Conservation (phyloP, 73 alveolate species). For the Paramecium bursaria region DNA sequence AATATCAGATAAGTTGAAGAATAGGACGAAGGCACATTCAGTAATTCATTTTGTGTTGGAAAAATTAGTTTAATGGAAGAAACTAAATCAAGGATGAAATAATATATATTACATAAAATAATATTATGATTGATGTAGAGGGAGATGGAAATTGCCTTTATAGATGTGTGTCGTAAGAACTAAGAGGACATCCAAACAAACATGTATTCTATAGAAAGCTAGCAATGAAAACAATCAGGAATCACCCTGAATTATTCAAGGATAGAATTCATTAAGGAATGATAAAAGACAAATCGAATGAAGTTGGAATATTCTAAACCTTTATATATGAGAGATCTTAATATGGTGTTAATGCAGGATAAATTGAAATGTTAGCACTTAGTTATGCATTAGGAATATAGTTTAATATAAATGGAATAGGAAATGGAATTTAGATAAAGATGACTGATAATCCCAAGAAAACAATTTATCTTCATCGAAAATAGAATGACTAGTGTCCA, state of each 20-base stretch:
- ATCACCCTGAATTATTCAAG: neutral
- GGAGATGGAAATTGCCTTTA: conserved; percentile 12
- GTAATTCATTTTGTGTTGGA: conserved; percentile 88
- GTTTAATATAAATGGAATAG: neutral
- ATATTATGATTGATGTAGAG: conserved; percentile 19
- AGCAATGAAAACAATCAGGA: neutral
- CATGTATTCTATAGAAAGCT: neutral
- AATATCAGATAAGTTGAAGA: conserved; percentile 83
- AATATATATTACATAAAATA: neutral
- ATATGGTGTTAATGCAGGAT: neutral
- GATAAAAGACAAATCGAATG: neutral
- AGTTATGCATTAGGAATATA: neutral
- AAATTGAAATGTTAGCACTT: neutral
- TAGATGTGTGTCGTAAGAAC: neutral
- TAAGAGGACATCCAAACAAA: neutral
- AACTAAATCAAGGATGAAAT: conserved; percentile 72
- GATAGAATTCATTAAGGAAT: neutral
- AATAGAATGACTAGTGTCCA: neutral
- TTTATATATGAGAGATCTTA: neutral
- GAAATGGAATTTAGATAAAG: neutral
- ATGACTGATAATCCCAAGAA: neutral
- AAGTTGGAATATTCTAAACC: neutral
- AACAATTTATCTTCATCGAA: neutral
- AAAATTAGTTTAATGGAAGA: conserved; percentile 83
- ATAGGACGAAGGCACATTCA: conserved; percentile 86